phyloP scores from a whole-genome alignment of 2,329 filamentous ascomycete genomes.

The Talaromyces marneffei region DNA sequence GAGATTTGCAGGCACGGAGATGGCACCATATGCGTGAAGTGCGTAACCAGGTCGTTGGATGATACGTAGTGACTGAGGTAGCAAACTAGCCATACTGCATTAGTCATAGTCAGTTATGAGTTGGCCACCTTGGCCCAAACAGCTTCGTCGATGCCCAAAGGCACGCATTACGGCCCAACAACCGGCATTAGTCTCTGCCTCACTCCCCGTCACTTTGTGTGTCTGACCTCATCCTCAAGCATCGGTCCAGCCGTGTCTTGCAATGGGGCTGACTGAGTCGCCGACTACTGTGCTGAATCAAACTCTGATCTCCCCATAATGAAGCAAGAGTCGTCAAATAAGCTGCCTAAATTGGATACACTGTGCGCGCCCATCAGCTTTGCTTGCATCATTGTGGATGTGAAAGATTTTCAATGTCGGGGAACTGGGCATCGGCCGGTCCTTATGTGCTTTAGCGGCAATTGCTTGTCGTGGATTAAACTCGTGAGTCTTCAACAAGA shows the following conservation, averaged over 20 bases:
- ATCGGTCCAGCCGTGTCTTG: background rate
- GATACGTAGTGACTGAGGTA: background rate
- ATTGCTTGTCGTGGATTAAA: background rate
- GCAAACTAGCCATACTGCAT: background rate
- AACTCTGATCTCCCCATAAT: background rate
- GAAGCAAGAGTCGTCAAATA: background rate
- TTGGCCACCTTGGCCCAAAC: slow-evolving; percentile 6
- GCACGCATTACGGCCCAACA: slow-evolving; percentile 35
- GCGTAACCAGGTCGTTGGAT: background rate
- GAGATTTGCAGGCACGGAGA: background rate
- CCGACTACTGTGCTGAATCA: background rate
- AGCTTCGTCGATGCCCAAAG: slow-evolving; percentile 26
- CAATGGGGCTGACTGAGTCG: background rate
- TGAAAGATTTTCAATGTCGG: background rate
- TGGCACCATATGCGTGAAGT: background rate
- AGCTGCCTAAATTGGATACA: background rate
- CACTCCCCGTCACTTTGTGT: background rate
- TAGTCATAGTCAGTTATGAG: background rate
- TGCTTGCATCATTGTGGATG: background rate
- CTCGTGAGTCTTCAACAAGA: background rate
- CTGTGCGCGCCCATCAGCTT: background rate
- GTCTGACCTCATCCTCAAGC: slow-evolving; percentile 4
- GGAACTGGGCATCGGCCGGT: background rate
- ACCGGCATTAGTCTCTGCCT: slow-evolving; percentile 15
- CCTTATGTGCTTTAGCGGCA: background rate